Base-by-base conservation (phyloP, 331 rosid genomes). In the Rosa hybrid region DNA sequence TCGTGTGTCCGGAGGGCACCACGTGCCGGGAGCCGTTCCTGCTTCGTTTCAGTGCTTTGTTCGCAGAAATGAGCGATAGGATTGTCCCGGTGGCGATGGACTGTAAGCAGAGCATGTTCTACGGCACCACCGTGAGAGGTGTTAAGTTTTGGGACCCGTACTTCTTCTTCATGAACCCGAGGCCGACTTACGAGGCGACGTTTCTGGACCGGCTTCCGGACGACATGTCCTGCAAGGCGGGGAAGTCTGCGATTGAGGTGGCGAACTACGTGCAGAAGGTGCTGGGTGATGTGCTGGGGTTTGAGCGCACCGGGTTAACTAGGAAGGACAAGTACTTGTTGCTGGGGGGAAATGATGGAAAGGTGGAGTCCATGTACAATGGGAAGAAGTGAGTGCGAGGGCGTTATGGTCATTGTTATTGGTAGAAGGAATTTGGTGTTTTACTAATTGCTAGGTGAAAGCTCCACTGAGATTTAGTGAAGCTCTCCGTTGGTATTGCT, bases 1-100 rank as follows among this genome's bases (percentile, higher is more conserved):
- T 95, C 9, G 98, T 93, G 25, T 95, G 99, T 75, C 99, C 99
- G 0, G 99, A 95, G 68, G 99, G 99, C 6, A 95, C 99, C 65
- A 95, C 99, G 11, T 95, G 99, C 14, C 87, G 97, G 0, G 98
- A 95, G 65, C 93, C 93, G 0, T 95, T 86, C 76, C 60, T 95
- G 88, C 89, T 95, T 62, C 88, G 99, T n/a, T 89, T 95, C 90
- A 91, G 96, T 63, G 99, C 98, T 0, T 51, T 95, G 85, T 95
- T 95, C 48, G 99, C 98, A 0, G 99, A 95, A 71, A 91, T 95
- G 80, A 95, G 98, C 12, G 98, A 95, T 10, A 84, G 98, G 88
- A 95, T 95, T 48, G 99, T 95, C 12, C 98, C 99, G 0, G 99
- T 95, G 42, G 99, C 99, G 0, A 92, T 95, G 17, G 82, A 95